Conservation (phyloP, 1,284 basidiomycete genomes). For the Chondrostereum purpureum region DNA sequence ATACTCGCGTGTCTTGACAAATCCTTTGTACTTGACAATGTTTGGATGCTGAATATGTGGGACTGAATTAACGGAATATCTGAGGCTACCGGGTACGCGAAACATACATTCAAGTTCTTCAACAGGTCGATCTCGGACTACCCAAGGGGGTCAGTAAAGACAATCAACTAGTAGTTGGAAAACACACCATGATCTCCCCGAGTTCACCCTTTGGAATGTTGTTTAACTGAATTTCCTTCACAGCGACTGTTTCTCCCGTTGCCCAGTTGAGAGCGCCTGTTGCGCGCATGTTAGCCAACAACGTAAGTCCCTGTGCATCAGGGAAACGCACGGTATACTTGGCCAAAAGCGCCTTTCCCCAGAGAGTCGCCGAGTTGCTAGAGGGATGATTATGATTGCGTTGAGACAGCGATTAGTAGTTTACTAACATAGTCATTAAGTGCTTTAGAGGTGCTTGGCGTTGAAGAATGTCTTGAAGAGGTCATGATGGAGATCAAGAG, state of each 20-base stretch:
- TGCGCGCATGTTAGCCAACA: slow-evolving; percentile 3
- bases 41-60: slow-evolving; percentile 63
- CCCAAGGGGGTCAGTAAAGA: slow-evolving; percentile 8
- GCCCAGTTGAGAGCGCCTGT: slow-evolving; percentile 91
- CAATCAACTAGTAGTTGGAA: slow-evolving; percentile 8
- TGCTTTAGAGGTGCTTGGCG: slow-evolving; percentile 32
- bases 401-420: no score
- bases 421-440: slow-evolving; percentile 49
- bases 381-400: neutral
- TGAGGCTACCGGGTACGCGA: slow-evolving; percentile 1
- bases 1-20: slow-evolving; percentile 90
- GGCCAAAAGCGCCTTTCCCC: slow-evolving; percentile 91
- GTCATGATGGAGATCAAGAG: slow-evolving; percentile 6
- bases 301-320: neutral
- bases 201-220: slow-evolving; percentile 91
- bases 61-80: slow-evolving; percentile 6
- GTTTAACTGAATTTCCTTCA: slow-evolving; percentile 90
- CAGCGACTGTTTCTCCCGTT: slow-evolving; percentile 92
- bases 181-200: slow-evolving; percentile 90
- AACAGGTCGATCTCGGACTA: slow-evolving; percentile 96
- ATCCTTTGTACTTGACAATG: slow-evolving; percentile 98
- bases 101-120: slow-evolving; percentile 86
- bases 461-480: slow-evolving; percentile 31
- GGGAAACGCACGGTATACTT: slow-evolving; percentile 77
- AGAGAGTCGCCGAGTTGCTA: slow-evolving; percentile 93